These are phyloP conservation scores for Cladorrhinum sp. DNA, from an alignment of 2,329 filamentous ascomycete species.

Conservation along the genomic window DNA sequence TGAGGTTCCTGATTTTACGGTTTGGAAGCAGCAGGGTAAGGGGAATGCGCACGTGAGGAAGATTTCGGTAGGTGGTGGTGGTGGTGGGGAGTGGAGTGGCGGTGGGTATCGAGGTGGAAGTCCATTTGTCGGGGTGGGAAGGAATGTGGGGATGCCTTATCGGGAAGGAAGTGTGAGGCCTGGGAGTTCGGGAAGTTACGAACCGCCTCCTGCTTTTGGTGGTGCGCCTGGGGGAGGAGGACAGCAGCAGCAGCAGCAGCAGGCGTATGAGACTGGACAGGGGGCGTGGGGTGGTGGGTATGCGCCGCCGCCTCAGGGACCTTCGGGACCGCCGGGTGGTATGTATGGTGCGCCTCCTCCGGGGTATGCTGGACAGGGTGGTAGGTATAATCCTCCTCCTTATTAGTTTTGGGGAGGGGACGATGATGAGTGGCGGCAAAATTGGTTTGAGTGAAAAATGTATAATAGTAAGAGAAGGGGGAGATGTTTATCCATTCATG, in stretches of 20 bases:
- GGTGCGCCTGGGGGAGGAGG: not conserved
- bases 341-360: too few species aligned
- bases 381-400: too few species aligned
- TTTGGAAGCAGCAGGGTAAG: conserved; percentile 46
- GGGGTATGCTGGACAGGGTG: not conserved
- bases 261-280: not conserved
- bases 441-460: too few species aligned
- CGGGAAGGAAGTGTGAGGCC: conserved; percentile 52
- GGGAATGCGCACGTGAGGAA: not conserved
- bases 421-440: too few species aligned
- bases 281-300: not conserved
- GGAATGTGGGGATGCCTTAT: conserved; percentile 36
- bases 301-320: conserved; percentile 14
- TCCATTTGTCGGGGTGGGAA: conserved; percentile 7
- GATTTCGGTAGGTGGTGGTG: not conserved
- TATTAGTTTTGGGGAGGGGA: too few species aligned
- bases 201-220: conserved; percentile 36
- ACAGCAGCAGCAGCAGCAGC: too few species aligned
- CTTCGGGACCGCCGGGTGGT: too few species aligned
- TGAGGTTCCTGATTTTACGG: conserved; percentile 58
- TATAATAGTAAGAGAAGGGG: too few species aligned
- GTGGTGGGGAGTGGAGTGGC: too few species aligned
- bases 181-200: conserved; percentile 43
- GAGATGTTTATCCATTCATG: too few species aligned
- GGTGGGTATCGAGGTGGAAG: not conserved